These are phyloP conservation scores for Lactifluus hygrophoroides DNA, from an alignment of 768 basidiomycete genomes.

Conservation along the genomic window DNA sequence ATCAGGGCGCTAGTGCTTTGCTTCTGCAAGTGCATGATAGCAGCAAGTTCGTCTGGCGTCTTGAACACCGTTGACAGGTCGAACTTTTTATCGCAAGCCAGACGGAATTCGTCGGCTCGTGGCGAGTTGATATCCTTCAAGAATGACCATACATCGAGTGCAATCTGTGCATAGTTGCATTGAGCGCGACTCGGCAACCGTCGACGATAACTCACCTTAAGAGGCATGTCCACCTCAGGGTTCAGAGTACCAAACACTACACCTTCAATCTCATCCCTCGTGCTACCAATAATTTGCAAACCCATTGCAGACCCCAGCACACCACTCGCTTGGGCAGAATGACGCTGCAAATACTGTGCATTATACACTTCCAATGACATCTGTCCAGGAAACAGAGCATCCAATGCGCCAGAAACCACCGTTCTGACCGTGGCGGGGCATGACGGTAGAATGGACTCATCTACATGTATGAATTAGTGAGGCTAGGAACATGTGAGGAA, in stretches of 20 bases:
- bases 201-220: conserved; percentile 35
- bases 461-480: conserved; percentile 27
- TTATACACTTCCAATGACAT: conserved; percentile 60
- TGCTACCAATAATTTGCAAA: conserved; percentile 36
- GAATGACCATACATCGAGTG: conserved; percentile 39
- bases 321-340: conserved; percentile 41
- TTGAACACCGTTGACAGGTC: conserved; percentile 61
- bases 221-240: conserved; percentile 35
- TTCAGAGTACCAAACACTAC: conserved; percentile 42
- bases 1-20: conserved; percentile 12
- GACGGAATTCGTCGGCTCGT: conserved; percentile 53
- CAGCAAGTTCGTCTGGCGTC: conserved; percentile 40
- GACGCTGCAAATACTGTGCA: conserved; percentile 63
- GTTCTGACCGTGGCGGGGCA: conserved; percentile 40
- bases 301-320: conserved; percentile 61
- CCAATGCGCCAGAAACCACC: conserved; percentile 40
- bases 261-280: conserved; percentile 53
- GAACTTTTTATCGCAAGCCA: conserved; percentile 45
- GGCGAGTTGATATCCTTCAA: conserved; percentile 42
- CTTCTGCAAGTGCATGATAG: conserved; percentile 26
- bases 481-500: not conserved
- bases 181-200: not conserved
- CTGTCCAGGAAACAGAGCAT: conserved; percentile 47
- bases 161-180: conserved; percentile 36
- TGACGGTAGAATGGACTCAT: conserved; percentile 35